Base-by-base conservation (phyloP, 1,139 yeast genomes). In the Tardiomyces digboiensis region DNA sequence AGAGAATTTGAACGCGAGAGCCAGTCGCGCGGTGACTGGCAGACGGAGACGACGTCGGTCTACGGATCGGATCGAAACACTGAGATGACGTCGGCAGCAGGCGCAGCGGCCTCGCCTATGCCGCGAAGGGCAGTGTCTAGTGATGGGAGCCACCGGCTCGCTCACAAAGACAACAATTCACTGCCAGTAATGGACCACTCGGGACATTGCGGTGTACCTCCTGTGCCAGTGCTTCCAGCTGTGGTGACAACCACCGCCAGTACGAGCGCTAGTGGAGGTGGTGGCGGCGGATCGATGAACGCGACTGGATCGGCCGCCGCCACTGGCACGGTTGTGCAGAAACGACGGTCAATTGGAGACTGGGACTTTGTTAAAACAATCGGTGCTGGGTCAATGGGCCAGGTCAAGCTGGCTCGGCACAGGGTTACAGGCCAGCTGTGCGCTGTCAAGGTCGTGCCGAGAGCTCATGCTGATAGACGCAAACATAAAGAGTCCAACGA, bases 381-480 rank as follows among this genome's bases (percentile, higher is more conserved):
- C 42, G 99, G 99, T 42, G 96, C 97, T 3, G 98, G 99, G 2
- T 86, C 96, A 1, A 91, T 93, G 98, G 99, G 99, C 46, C 94
- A 91, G 63, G 99, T 91, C 43, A 93, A 93, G 64, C 71, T 91
- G 40, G 97, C 97, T 2, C 82, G 79, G 56, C 95, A 89, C 66
- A 77, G 84, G 52, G 63, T 78, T 37, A 86, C 96, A 1, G 76
- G 77, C 44, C 96, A 88, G 59, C 72, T 84, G 21, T 88, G 96
- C 65, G 97, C 73, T 2, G 70, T 68, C 46, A 68, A 68, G 50
- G 66, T 68, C 21, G 66, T 68, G 19, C 71, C 71, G 53, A 74
- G 93, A 53, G 88, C 88, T 39, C 91, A 83, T 60, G 76, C 79
- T 21, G 69, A 75, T 23, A 80, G 78, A 50, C 72, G 82, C 50